Evolutionary conservation across 2,329 filamentous ascomycete species (phyloP), one percentile per base, ranked within the genome.

Genomic region (Penicillium sp.): DNA sequence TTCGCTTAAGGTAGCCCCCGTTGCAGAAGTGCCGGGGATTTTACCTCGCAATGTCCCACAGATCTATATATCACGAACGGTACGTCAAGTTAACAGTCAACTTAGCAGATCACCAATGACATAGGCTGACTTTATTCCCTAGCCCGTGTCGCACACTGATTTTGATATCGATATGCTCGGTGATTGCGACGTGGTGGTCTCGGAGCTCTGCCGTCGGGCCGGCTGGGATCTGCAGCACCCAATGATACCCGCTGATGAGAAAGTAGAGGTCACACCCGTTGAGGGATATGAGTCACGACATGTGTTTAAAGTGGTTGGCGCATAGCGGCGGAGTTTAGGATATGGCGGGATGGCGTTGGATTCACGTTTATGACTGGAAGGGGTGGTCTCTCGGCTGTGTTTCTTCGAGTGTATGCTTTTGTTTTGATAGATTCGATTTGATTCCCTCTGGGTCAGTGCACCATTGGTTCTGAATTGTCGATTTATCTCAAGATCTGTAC

Each of bases 121-220:
- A 3, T 10, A 6, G 37, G 24, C 51, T 63, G 23, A 62, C 32
- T 14, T 20, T 23, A 18, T 20, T 29, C 5, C 49, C 6, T 49
- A 84, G 72, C 85, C 89, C 3, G 87, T 95, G 45, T 77, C 77
- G 28, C 91, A 97, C 68, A 87, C 95, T 65, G 89, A 94, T 65
- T 97, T 98, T 60, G 93, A 98, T 68, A 89, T 98, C 57, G 90
- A 96, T 65, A 78, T 98, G 45, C 77, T 97, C n/a, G 93, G 93
- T 28, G 89, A 96, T 65, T 96, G 91, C 69, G 93, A 98, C 64
- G 79, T 89, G 32, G 84, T 97, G 7, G 86, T 97, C 11, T 79
- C 85, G 0, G 91, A 97, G 72, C 78, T 98, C 42, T 91, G 87
- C 64, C 80, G 84, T 36, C 81, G 87, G 10, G 83, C 87, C 1